Conservation (phyloP, 164 flowering plant genomes). For the Stephania yunnanensis region DNA sequence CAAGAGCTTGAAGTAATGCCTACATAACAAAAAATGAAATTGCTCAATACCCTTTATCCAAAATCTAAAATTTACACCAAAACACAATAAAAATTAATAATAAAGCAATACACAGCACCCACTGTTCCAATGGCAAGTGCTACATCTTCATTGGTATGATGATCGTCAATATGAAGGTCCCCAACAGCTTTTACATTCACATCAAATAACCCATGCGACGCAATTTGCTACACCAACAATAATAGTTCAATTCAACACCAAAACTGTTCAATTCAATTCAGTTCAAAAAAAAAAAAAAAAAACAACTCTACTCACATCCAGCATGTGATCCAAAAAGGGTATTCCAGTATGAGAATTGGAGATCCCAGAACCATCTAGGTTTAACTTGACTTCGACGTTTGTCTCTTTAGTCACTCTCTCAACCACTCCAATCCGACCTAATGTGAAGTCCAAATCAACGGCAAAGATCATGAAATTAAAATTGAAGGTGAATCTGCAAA, state of each 20-base stretch:
- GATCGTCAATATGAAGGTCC: conserved; percentile 94
- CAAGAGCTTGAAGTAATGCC: conserved; percentile 89
- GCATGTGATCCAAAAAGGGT: conserved; percentile 95
- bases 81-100: neutral
- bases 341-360: conserved; percentile 67
- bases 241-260: neutral
- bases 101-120: neutral
- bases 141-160: conserved; percentile 97
- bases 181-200: conserved; percentile 86
- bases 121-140: conserved; percentile 99
- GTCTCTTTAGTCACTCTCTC: conserved; percentile 87
- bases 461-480: neutral
- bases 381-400: conserved; percentile 63
- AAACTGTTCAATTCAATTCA: neutral
- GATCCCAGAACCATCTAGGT: conserved; percentile 80
- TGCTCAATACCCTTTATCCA: too few species aligned
- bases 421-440: conserved; percentile 75
- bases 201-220: conserved; percentile 94
- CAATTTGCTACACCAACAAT: conserved; percentile 62
- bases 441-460: neutral
- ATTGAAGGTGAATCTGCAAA: neutral
- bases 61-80: too few species aligned
- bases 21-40: conserved; percentile 8
- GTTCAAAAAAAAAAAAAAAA: neutral
- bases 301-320: conserved; percentile 59